These are phyloP conservation scores for Prunus campanulata DNA, from an alignment of 306 rosid genomes.

Conservation along the genomic window DNA sequence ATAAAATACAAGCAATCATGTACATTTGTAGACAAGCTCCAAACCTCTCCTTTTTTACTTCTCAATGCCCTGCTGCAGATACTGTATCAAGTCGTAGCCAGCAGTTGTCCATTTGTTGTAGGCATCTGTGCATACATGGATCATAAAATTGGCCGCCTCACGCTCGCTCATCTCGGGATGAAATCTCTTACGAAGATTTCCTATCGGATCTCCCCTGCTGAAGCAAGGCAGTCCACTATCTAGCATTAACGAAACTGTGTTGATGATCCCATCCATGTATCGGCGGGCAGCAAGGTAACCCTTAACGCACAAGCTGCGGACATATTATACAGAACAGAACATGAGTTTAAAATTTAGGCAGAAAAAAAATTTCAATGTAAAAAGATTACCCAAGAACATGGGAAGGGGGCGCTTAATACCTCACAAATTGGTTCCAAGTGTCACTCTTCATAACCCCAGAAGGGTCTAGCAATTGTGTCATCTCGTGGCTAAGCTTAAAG, in stretches of 20 bases:
- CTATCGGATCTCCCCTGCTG: conserved; percentile 96
- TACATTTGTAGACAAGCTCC: conserved; percentile 42
- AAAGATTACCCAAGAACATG: background rate
- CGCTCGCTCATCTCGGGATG: conserved; percentile 98
- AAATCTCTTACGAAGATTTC: conserved; percentile 93
- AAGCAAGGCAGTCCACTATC: conserved; percentile 98
- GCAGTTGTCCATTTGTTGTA: conserved; percentile 99
- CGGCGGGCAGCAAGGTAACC: conserved; percentile 96
- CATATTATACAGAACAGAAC: background rate
- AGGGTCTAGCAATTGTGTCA: conserved; percentile 97
- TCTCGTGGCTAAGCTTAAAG: conserved; percentile 98
- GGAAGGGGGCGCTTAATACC: conserved; percentile 36
- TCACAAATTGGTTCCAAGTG: conserved; percentile 88
- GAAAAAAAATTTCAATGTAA: background rate
- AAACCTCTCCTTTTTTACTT: conserved; percentile 40
- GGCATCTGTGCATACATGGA: conserved; percentile 92
- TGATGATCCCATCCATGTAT: conserved; percentile 83
- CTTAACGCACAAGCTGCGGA: conserved; percentile 77
- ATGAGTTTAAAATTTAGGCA: background rate
- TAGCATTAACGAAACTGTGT: conserved; percentile 77
- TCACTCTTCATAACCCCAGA: conserved; percentile 94
- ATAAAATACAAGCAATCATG: conserved; percentile 48
- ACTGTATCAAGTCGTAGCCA: conserved; percentile 96
- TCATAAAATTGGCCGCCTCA: conserved; percentile 97
- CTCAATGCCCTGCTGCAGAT: conserved; percentile 97